Evolutionary conservation across 2,329 filamentous ascomycete species (phyloP), one percentile per base, ranked within the genome.

Genomic region (Trichoderma lentiforme): DNA sequence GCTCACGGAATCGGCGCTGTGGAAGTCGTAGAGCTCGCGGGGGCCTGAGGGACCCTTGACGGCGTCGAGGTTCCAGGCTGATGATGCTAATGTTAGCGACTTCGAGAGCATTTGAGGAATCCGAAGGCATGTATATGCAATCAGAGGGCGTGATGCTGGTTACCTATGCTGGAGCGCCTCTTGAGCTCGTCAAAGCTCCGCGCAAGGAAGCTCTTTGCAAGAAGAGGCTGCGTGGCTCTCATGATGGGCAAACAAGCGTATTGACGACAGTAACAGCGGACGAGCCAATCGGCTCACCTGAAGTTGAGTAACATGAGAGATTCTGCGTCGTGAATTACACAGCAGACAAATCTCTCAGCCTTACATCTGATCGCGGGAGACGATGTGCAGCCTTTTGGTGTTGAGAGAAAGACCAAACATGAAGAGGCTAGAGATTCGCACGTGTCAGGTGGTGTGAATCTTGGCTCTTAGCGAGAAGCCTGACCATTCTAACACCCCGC

Each of bases 1-100:
- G 43, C 81, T 75, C 47, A 89, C 77, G 4, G 84, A 83, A 26
- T 84, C 82, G 56, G 83, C 79, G 21, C 78, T 76, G 76, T 87
- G 83, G 82, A 95, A 95, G 75, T 85, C 83, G 77, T 91, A 87
- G 39, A 96, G 86, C 7, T 87, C 84, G 72, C 88, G 89, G 1
- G 92, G 90, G 28, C 87, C 88, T 1, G 85, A 86, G 28, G 92
- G 88, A 30, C 86, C 87, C 75, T 89, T 90, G 76, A 94, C 85
- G 64, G 87, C 91, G 81, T 95, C 92, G 76, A 92, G 85, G 67
- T 87, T 92, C 74, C 93, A 81, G 47, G 89, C 93, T 94, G 66
- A 11, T 4, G n/a, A 61, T 34, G 57, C n/a, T 24, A 51, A 9
- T 26, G 61, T 39, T 36, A 47, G 62, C 62, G 21, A 71, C n/a